phyloP scores from a whole-genome alignment of 306 rosid species.

The Cucurbita maxima region DNA sequence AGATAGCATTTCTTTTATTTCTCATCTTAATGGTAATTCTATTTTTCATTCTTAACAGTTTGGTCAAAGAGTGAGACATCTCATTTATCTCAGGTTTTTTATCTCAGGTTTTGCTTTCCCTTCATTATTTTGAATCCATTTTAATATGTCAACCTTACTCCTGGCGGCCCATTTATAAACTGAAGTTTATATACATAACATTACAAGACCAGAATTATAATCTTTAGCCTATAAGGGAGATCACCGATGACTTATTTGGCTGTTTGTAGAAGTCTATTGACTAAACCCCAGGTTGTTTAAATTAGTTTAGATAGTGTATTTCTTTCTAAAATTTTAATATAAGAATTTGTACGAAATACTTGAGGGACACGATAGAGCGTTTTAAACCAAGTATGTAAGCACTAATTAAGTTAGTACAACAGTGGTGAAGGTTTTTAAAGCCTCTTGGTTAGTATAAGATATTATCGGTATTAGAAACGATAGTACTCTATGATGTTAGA shows the following conservation, averaged over 20 bases:
- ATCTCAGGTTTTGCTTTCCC: neutral
- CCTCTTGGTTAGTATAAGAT: neutral
- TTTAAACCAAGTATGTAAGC: conserved; percentile 11
- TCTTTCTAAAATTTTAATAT: neutral
- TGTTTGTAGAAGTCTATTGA: neutral
- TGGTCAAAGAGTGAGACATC: conserved; percentile 7
- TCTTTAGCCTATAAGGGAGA: neutral
- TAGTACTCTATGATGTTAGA: neutral
- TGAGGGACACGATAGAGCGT: conserved; percentile 19
- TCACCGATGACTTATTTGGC: neutral
- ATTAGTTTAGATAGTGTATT: neutral
- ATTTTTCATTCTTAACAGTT: neutral
- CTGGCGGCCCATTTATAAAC: conserved; percentile 8
- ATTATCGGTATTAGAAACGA: neutral
- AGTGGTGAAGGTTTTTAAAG: neutral
- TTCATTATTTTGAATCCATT: neutral
- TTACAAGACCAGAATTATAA: neutral
- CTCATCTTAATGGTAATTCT: too few species aligned
- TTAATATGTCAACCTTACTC: neutral
- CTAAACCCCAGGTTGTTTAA: conserved; percentile 17
- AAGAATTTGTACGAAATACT: neutral
- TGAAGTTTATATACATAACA: neutral
- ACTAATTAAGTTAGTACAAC: neutral
- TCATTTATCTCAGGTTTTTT: neutral
- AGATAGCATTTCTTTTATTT: too few species aligned